Evolutionary conservation across 257 asterid species (phyloP).

Genomic region (Plantago elongata): DNA sequence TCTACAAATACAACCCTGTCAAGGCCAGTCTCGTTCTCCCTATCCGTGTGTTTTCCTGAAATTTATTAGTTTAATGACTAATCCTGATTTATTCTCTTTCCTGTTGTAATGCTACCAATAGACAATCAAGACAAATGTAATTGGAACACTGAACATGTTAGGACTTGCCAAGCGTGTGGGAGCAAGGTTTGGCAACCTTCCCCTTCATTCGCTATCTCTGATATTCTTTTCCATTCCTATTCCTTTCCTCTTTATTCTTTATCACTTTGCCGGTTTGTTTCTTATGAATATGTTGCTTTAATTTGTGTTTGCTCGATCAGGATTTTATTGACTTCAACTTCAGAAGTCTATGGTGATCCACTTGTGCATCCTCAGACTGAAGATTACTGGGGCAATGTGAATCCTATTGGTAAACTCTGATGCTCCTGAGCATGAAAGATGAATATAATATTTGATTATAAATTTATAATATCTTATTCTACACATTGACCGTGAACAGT

Average conservation of each 20-base stretch:
- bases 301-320: slow-evolving; percentile 28
- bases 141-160: slow-evolving; percentile 94
- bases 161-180: slow-evolving; percentile 99
- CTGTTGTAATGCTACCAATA: slow-evolving; percentile 21
- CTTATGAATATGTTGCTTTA: slow-evolving; percentile 7
- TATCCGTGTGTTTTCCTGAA: not conserved
- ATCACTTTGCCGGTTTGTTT: not conserved
- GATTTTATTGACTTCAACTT: slow-evolving; percentile 90
- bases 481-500: too few relatives aligned
- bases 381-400: slow-evolving; percentile 98
- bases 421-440: not conserved
- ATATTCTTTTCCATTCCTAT: not conserved
- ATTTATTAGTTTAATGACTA: not conserved
- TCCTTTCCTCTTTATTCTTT: not conserved
- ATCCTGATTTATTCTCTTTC: not conserved
- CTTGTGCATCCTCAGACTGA: slow-evolving; percentile 92
- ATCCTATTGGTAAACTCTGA: slow-evolving; percentile 71
- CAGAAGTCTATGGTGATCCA: slow-evolving; percentile 97
- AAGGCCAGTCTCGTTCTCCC: slow-evolving; percentile 50
- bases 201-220: too few relatives aligned
- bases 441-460: too few relatives aligned
- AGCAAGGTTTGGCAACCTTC: slow-evolving; percentile 57
- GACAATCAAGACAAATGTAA: slow-evolving; percentile 96
- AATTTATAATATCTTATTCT: too few relatives aligned
- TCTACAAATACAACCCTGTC: slow-evolving; percentile 94